Evolutionary conservation across 2,329 filamentous ascomycete genomes (phyloP), one percentile per base, ranked within the genome.

Genomic region (Blastomyces gilchristii): DNA sequence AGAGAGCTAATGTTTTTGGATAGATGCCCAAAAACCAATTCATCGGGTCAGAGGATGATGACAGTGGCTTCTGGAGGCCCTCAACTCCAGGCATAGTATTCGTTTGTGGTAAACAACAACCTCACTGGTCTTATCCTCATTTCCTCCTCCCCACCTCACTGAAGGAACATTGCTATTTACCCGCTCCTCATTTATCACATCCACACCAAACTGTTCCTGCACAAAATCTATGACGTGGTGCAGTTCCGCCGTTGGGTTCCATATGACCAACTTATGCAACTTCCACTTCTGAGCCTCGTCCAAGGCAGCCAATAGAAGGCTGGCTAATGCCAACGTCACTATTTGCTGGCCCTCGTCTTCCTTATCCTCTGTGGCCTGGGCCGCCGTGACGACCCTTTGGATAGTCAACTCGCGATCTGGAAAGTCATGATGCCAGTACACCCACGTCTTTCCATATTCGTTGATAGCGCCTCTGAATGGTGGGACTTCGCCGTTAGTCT

Each of bases 61-160:
- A 25, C 47, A n/a, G 18, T 22, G 45, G 6, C 45, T 47, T 22
- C 6, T 3, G 18, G 18, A n/a, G 2, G 47, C 47, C 47, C 12
- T 58, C 37, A 58, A 31, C 57, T 47, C 57, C 57, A 56, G 4
- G 52, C 52, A 56, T 39, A 56, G 11, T 37, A 56, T 56, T 56
- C 31, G 37, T 56, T 56, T 31, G 3, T 34, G 28, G n/a, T 3
- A 56, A 56, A 56, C 14, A 9, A 11, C 16, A 39, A 56, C 31
- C 31, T 39, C 7, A 8, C 16, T 39, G 8, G 52, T 56, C 16
- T 56, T 22, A 18, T 56, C 52, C 18, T 56, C 4, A 37, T 56
- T n/a, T 6, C 52, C 52, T 56, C 52, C 52, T 22, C 9, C 12
- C 52, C 52, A 56, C 31, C 52, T 56, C 8, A 56, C 52, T 5